Conservation (phyloP, 192 early-diverging fungal species). For the Podila horticola region DNA sequence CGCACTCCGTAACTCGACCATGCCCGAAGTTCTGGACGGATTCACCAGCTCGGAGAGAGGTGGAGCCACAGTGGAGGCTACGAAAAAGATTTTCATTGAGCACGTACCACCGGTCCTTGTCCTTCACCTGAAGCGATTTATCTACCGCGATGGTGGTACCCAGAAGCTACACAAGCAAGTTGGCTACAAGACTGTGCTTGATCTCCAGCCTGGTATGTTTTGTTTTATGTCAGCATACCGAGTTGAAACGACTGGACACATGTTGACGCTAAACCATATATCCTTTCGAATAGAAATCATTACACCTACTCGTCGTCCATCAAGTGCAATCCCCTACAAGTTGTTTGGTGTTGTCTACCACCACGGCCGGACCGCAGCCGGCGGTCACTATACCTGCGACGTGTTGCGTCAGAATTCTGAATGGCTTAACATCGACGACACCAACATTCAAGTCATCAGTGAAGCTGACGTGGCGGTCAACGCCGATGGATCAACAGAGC, state of each 20-base stretch:
- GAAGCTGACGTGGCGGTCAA: conserved; percentile 68
- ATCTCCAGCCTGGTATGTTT: conserved; percentile 67
- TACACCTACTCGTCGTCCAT: conserved; percentile 62
- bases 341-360: conserved; percentile 95
- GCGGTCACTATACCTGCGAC: conserved; percentile 99
- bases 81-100: conserved; percentile 89
- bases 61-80: conserved; percentile 59
- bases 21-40: conserved; percentile 86
- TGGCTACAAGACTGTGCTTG: conserved; percentile 71
- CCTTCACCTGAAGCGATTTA: conserved; percentile 94
- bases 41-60: conserved; percentile 65
- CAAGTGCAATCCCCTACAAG: conserved; percentile 66
- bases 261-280: too few species aligned
- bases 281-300: conserved; percentile 60
- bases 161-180: conserved; percentile 92
- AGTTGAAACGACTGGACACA: too few species aligned
- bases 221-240: neutral
- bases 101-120: conserved; percentile 89
- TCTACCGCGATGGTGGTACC: conserved; percentile 81
- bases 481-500: neutral
- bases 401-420: conserved; percentile 73
- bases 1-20: conserved; percentile 81
- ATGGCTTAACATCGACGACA: conserved; percentile 97
- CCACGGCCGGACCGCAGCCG: conserved; percentile 86
- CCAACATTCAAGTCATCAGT: conserved; percentile 68